phyloP scores from a whole-genome alignment of 805 yeast species.

The Saturnispora kantuleensis region DNA sequence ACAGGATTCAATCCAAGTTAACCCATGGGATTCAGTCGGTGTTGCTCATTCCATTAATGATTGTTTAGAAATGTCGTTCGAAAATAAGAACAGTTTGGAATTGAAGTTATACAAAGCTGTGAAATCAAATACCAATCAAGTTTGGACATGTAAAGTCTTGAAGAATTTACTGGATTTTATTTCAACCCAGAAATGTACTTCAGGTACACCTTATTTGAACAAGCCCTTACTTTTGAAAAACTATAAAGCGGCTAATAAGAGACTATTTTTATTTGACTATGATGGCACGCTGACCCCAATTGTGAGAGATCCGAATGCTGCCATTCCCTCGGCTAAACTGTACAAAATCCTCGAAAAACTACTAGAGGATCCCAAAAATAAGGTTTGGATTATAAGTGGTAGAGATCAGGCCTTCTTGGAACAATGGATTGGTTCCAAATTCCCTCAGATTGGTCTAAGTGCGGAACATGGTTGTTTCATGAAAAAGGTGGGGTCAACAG shows the following conservation, averaged over 20 bases:
- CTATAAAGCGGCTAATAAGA: constrained; percentile 51
- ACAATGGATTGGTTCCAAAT: constrained; percentile 70
- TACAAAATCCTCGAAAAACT: constrained; percentile 48
- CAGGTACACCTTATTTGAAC: constrained; percentile 75
- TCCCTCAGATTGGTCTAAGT: constrained; percentile 62
- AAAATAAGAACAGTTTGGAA: constrained; percentile 38
- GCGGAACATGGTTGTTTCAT: constrained; percentile 98
- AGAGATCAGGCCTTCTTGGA: constrained; percentile 87
- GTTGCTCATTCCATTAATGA: constrained; percentile 77
- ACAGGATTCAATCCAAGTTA: constrained; percentile 69
- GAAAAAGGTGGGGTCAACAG: constrained; percentile 51
- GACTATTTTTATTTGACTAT: constrained; percentile 86
- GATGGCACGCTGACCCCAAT: constrained; percentile 97
- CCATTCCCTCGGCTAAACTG: constrained; percentile 78
- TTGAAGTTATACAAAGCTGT: constrained; percentile 52
- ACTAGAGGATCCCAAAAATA: constrained; percentile 67
- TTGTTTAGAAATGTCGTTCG: constrained; percentile 46
- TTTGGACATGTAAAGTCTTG: constrained; percentile 66
- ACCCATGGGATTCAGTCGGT: constrained; percentile 96
- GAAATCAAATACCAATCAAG: constrained; percentile 60
- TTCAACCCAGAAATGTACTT: constrained; percentile 32
- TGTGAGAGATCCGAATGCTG: constrained; percentile 96
- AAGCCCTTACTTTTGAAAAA: constrained; percentile 50
- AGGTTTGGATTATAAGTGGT: constrained; percentile 93
- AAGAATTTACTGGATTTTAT: constrained; percentile 26